Evolutionary conservation across 225 moss, liverwort and hornwort genomes (phyloP).

Genomic region (Antitrichia curtipendula): DNA sequence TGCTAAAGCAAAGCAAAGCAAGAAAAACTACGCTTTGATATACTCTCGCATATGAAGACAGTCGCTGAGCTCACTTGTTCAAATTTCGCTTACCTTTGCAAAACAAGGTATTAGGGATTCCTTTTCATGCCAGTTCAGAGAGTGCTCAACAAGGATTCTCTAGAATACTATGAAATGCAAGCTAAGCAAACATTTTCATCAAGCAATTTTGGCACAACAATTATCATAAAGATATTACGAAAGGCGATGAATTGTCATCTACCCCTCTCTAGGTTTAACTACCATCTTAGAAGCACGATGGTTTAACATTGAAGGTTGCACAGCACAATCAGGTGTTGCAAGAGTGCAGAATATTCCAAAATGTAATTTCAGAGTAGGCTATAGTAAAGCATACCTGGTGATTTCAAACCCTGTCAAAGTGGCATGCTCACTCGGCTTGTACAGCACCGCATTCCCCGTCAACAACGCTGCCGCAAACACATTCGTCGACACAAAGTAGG

Average conservation of each 20-base stretch:
- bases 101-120: background rate
- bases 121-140: background rate
- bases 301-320: background rate
- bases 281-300: background rate
- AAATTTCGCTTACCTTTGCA: background rate
- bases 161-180: background rate
- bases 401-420: constrained; percentile 83
- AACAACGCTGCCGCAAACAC: constrained; percentile 82
- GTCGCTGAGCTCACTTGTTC: background rate
- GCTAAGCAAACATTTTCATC: background rate
- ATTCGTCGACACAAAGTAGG: constrained; percentile 79
- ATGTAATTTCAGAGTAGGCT: background rate
- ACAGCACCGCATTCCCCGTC: constrained; percentile 80
- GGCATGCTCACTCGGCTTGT: constrained; percentile 96
- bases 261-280: background rate
- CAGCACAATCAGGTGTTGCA: background rate
- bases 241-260: background rate
- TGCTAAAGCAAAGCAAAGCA: background rate
- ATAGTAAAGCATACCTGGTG: constrained; percentile 5
- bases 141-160: background rate
- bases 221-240: background rate
- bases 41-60: background rate
- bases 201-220: background rate
- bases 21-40: background rate
- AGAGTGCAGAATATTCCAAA: background rate